Evolutionary conservation across 1,284 basidiomycete genomes (phyloP), one percentile per base, ranked within the genome.

Genomic region (Termitomyces sp.): DNA sequence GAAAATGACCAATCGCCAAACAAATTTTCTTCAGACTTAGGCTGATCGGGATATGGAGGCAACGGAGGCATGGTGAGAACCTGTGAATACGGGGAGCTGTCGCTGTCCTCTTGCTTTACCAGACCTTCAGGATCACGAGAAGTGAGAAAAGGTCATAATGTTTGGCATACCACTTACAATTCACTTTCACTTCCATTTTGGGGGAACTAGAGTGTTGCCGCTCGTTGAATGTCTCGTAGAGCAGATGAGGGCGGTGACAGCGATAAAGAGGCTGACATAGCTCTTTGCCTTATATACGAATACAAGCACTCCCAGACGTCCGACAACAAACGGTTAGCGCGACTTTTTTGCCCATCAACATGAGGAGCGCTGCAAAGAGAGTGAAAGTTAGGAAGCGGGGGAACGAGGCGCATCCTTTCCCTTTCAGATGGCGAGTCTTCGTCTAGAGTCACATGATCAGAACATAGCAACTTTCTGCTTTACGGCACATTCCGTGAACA

Each of bases 401-500:
- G 48, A 60, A 59, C 45, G 59, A 60, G 57, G 55, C 55, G 44
- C 47, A 34, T 42, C 31, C 10, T 21, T 19, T 49, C 31, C 33
- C 50, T 55, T 52, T 43, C 39, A 55, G 33, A 34, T 28, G n/a
- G 19, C 40, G 19, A 24, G 21, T 21, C 38, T 38, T 33, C 24
- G 14, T 34, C 21, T 37, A 21, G 13, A 28, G 34, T 54, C 68
- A 67, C 62, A 62, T 70, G 71, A 65, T 43, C 30, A 52, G 57
- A 54, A 72, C 66, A 72, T 59, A 67, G 66, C 63, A 72, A 69
- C 19, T 38, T 41, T 45, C 33, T 7, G 8, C 9, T 37, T 46
- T 33, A 47, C 64, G 70, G 70, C 56, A 62, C 54, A 48, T 56
- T 49, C 65, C 72, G 66, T 57, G 35, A 56, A 60, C 71, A 72